Conservation (phyloP, 768 basidiomycete genomes). For the Trametes sanguinea region DNA sequence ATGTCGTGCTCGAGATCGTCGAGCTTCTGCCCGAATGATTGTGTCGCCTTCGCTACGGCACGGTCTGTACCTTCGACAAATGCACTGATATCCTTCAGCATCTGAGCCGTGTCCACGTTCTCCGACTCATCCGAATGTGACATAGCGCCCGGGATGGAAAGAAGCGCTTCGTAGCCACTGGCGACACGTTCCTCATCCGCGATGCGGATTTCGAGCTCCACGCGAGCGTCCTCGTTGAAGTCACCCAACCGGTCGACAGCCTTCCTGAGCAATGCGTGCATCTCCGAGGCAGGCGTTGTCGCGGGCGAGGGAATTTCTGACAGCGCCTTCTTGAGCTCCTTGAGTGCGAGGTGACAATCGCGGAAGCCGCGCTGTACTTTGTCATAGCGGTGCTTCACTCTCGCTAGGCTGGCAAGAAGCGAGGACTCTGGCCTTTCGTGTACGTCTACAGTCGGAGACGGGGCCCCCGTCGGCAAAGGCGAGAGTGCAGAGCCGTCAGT, state of each 20-base stretch:
- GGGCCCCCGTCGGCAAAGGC: neutral
- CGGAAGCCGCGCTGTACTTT: constrained; percentile 62
- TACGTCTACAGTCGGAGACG: neutral
- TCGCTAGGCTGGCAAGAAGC: constrained; percentile 44
- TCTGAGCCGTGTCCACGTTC: constrained; percentile 35
- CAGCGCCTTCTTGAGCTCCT: constrained; percentile 50
- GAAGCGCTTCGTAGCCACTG: constrained; percentile 68
- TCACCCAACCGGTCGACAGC: constrained; percentile 69
- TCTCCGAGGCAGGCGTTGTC: neutral
- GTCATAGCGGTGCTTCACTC: constrained; percentile 57
- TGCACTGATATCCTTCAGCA: constrained; percentile 52
- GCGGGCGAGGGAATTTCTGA: constrained; percentile 25
- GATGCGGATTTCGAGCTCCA: constrained; percentile 79
- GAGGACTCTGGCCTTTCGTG: neutral
- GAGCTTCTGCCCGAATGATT: constrained; percentile 58
- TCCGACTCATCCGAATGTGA: constrained; percentile 21
- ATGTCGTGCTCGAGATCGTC: constrained; percentile 79
- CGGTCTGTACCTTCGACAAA: constrained; percentile 60
- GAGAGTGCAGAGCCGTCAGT: constrained; percentile 7
- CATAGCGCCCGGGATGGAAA: constrained; percentile 57
- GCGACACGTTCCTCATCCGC: constrained; percentile 69
- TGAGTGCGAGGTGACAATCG: constrained; percentile 69
- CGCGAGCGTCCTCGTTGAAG: constrained; percentile 75
- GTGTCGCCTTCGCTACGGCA: constrained; percentile 46
- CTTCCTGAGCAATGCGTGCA: constrained; percentile 41